Base-by-base conservation (phyloP, 139 green algal species). In the Micromonas commoda region DNA sequence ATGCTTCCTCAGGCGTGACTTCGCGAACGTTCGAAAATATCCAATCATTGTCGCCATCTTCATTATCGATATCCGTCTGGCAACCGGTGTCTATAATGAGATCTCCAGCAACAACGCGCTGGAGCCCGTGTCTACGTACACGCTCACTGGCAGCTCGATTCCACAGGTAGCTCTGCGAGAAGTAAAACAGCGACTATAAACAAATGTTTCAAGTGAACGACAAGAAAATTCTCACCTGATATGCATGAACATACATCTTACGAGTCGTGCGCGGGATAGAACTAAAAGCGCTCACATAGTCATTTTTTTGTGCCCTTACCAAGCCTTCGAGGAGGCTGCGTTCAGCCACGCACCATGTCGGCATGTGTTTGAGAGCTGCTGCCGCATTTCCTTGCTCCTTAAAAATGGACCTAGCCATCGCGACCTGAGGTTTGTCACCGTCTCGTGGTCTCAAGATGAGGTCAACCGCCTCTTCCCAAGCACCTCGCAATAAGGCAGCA, bases 231-330 rank as follows among this genome's bases (percentile, higher is more conserved):
- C n/a, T n/a, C n/a, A n/a, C n/a, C n/a, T n/a, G 93, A 82, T 90
- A 96, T 2, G 93, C 93, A 83, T 97, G 93, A 68, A 97, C 83
- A 81, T 97, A 98, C 82, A 98, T 93, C 77, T 85, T 91, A 54
- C 91, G 85, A 71, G 95, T 83, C 24, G 90, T 93, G 54, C 90
- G 85, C 0, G 92, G 92, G 3, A 97, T 86, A 39, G 53, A 68
- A 16, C 54, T 63, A n/a, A 96, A 61, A 0, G 87, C 84, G 4
- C 51, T 35, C 3, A 85, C 53, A 31, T 52, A 73, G 72, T 81
- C 70, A 2, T 64, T 77, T 33, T 70, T 33, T 45, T 61, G 73
- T 20, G 19, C 24, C 70, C 70, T 60, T 32, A 33, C 13, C 28
- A 73, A 51, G 20, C 80, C 84, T 66, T 87, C 64, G 73, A 94